A percentile compares a stretch with the other conserved stretches of the same genome.
Evolutionary conservation across 441 rosid species (phyloP).

Genomic region (Lepidium campestre): DNA sequence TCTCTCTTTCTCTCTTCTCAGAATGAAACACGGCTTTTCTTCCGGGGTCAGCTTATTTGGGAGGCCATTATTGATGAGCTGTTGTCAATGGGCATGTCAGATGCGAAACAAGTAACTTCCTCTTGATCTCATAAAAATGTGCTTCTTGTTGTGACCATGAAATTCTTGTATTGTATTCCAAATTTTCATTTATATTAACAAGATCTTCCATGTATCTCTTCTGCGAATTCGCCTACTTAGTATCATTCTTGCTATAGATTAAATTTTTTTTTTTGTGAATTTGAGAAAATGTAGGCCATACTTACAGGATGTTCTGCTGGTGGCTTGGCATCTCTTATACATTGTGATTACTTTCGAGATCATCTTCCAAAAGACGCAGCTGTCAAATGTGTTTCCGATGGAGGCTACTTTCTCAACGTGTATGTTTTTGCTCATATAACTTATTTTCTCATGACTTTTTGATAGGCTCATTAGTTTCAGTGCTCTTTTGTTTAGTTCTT

Average conservation of each 20-base stretch:
- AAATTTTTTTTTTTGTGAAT: background rate
- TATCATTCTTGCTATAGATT: background rate
- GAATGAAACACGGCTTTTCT: slow-evolving; percentile 62
- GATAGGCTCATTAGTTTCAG: background rate
- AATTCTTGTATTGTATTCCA: background rate
- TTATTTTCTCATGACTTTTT: background rate
- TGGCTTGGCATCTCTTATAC: slow-evolving; percentile 83
- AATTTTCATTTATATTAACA: background rate
- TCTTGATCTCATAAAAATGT: background rate
- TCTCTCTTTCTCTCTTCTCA: slow-evolving; percentile 9
- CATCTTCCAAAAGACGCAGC: slow-evolving; percentile 56
- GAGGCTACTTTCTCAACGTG: slow-evolving; percentile 93
- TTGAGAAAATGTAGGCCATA: slow-evolving; percentile 54
- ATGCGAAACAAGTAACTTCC: slow-evolving; percentile 58
- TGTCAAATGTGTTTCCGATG: slow-evolving; percentile 92
- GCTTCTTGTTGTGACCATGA: background rate
- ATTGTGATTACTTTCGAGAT: slow-evolving; percentile 71
- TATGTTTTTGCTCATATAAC: slow-evolving; percentile 24
- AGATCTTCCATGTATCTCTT: background rate
- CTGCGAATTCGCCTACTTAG: background rate
- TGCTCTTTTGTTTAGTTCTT: background rate
- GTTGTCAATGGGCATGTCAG: slow-evolving; percentile 65
- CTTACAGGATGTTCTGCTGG: slow-evolving; percentile 98
- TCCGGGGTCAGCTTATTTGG: slow-evolving; percentile 95
- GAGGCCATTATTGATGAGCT: slow-evolving; percentile 71